A percentile compares a stretch with the other conserved stretches of the same genome.
Evolutionary conservation across 768 basidiomycete genomes (phyloP).

Genomic region (Strobilomyces echinocephalus): DNA sequence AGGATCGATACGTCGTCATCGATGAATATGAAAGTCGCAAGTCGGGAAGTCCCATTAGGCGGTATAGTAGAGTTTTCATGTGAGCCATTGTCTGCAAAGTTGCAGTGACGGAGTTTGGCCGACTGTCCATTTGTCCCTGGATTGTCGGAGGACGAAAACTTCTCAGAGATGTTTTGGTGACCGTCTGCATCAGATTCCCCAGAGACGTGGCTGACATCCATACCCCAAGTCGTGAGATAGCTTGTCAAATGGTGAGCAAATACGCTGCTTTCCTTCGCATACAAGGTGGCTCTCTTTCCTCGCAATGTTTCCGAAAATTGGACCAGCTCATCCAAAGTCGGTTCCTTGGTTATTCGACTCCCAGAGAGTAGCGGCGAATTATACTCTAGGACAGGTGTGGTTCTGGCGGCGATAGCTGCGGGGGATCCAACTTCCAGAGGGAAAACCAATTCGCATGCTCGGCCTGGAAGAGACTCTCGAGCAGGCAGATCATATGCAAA

Average conservation of each 20-base stretch:
- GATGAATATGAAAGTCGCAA: slow-evolving; percentile 73
- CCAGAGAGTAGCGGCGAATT: slow-evolving; percentile 46
- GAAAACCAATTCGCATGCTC: slow-evolving; percentile 63
- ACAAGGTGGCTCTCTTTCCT: slow-evolving; percentile 78
- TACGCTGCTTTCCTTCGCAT: slow-evolving; percentile 79
- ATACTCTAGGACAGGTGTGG: slow-evolving; percentile 41
- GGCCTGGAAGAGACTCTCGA: slow-evolving; percentile 39
- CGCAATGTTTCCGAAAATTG: slow-evolving; percentile 77
- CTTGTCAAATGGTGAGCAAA: slow-evolving; percentile 93
- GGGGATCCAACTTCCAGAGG: slow-evolving; percentile 57
- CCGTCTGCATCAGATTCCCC: slow-evolving; percentile 51
- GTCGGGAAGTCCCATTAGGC: slow-evolving; percentile 23
- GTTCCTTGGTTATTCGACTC: slow-evolving; percentile 59
- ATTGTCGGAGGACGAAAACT: slow-evolving; percentile 6
- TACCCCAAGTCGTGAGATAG: slow-evolving; percentile 91
- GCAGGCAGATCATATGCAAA: slow-evolving; percentile 37
- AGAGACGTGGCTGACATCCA: slow-evolving; percentile 83
- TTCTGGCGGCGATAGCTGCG: slow-evolving; percentile 37
- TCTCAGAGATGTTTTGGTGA: slow-evolving; percentile 18
- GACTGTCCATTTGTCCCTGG: slow-evolving; percentile 1
- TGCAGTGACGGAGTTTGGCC: slow-evolving; percentile 24
- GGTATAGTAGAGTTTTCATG: slow-evolving; percentile 18
- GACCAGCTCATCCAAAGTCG: slow-evolving; percentile 72
- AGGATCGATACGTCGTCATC: slow-evolving; percentile 88
- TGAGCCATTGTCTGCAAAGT: slow-evolving; percentile 9